Percentiles rank a stretch among this genome's conserved stretches.
Evolutionary conservation across 2,329 filamentous ascomycete species (phyloP).

Genomic region (Phoma sp.): DNA sequence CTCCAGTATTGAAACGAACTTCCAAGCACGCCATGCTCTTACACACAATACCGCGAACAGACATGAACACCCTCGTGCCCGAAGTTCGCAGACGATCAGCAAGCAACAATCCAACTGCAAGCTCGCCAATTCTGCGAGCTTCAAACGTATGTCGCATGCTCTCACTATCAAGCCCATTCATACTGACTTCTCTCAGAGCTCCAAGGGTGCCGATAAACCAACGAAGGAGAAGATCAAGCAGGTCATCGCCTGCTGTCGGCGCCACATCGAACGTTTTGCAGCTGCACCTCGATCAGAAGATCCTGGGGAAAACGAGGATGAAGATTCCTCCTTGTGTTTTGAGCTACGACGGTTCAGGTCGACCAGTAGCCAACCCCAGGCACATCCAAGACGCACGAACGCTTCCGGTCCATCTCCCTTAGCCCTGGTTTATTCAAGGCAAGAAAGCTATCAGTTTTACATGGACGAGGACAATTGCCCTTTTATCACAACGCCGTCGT

Average conservation of each 20-base stretch:
- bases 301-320: not conserved
- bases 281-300: not conserved
- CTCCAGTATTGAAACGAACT: not conserved
- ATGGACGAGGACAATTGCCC: slow-evolving; percentile 12
- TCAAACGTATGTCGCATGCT: not conserved
- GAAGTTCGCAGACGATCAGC: not conserved
- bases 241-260: slow-evolving; percentile 7
- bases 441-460: slow-evolving; percentile 10
- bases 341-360: slow-evolving; percentile 7
- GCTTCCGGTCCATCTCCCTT: not conserved
- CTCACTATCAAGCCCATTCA: not conserved
- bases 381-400: not conserved
- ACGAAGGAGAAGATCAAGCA: slow-evolving; percentile 1
- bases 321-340: slow-evolving; percentile 1
- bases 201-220: not conserved
- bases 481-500: slow-evolving; percentile 12
- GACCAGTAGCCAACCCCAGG: not conserved
- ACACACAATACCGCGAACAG: too few species aligned
- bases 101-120: not conserved
- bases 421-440: not conserved
- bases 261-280: slow-evolving; percentile 5
- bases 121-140: not conserved
- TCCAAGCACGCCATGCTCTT: not conserved
- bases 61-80: not conserved
- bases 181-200: not conserved